Evolutionary conservation across 495 filamentous ascomycete species (phyloP).

Genomic region (Aspergillus panamensis): DNA sequence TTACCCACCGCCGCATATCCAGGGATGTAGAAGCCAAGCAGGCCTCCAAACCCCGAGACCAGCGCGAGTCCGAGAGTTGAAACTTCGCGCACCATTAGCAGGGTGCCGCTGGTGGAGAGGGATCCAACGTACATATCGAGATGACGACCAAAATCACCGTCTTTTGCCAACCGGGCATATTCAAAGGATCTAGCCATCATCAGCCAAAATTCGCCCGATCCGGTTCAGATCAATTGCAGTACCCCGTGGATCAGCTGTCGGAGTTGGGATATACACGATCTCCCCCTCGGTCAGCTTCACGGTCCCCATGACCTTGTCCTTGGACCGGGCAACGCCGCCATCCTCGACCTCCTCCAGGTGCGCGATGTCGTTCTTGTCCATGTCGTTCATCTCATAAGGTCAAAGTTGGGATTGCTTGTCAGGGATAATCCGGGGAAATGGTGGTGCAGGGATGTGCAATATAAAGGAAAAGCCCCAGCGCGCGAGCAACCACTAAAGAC

Average conservation of each 20-base stretch:
- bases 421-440: background rate
- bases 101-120: background rate
- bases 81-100: conserved; percentile 14
- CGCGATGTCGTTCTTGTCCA: conserved; percentile 9
- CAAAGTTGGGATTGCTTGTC: too few species aligned
- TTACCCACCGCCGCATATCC: conserved; percentile 22
- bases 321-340: background rate
- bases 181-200: conserved; percentile 26
- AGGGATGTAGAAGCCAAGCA: conserved; percentile 27
- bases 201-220: background rate
- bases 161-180: conserved; percentile 30
- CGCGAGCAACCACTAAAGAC: background rate
- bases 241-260: conserved; percentile 30
- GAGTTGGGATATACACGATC: conserved; percentile 31
- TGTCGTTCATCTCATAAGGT: background rate
- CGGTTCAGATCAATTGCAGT: background rate
- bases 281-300: conserved; percentile 29
- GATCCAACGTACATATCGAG: conserved; percentile 22
- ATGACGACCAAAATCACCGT: conserved; percentile 24
- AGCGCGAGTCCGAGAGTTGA: conserved; percentile 28
- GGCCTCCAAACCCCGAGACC: conserved; percentile 30
- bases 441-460: background rate
- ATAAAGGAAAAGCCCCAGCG: background rate
- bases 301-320: conserved; percentile 26
- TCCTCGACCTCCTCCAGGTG: conserved; percentile 26